Percentiles rank a stretch among this genome's conserved stretches.
Evolutionary conservation across 257 asterid genomes (phyloP).

Genomic region (Jacaranda copaia): DNA sequence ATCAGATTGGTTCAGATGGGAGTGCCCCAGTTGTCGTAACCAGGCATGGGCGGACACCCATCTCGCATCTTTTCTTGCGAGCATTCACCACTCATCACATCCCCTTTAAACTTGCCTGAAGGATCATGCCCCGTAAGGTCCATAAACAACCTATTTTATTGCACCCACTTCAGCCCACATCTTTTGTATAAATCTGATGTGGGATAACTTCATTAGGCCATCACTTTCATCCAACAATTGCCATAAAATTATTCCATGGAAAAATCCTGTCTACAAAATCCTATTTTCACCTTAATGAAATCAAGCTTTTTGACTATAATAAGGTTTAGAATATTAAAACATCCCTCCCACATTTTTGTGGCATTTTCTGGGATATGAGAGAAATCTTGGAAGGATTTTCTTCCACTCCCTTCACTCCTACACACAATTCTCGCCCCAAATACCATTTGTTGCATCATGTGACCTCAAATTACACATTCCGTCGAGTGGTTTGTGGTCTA

Average conservation of each 20-base stretch:
- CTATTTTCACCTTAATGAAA: neutral
- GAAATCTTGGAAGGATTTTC: conserved; percentile 36
- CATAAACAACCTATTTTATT: neutral
- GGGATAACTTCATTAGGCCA: conserved; percentile 41
- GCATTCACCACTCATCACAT: conserved; percentile 74
- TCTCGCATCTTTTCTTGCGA: conserved; percentile 66
- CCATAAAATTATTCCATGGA: neutral
- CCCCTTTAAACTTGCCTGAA: conserved; percentile 77
- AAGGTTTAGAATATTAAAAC: neutral
- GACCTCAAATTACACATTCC: conserved; percentile 53
- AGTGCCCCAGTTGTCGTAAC: conserved; percentile 73
- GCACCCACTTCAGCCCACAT: neutral
- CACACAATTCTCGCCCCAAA: conserved; percentile 46
- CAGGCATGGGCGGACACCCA: conserved; percentile 72
- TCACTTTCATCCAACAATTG: neutral
- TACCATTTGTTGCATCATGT: conserved; percentile 44
- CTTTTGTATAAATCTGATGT: conserved; percentile 31
- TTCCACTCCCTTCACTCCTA: conserved; percentile 42
- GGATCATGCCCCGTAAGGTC: conserved; percentile 14
- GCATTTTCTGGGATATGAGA: conserved; percentile 41
- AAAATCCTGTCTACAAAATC: neutral
- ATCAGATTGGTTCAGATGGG: conserved; percentile 64
- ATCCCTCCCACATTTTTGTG: conserved; percentile 39
- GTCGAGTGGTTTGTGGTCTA: no score
- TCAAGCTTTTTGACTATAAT: neutral